Base-by-base conservation (phyloP, 331 rosid species). In the Rosa hybrid region DNA sequence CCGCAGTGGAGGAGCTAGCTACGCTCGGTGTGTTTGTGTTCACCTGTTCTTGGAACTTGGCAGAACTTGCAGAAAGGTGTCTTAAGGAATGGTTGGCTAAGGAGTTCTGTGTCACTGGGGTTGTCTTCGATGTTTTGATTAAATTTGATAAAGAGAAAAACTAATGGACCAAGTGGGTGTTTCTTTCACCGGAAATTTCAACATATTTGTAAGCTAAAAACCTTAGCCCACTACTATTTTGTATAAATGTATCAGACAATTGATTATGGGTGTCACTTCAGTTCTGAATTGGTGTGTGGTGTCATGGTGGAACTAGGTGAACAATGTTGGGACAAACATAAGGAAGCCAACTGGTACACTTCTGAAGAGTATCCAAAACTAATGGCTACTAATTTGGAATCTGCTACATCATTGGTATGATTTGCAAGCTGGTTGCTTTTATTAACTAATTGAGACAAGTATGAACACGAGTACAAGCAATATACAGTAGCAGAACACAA, bases 271-370 rank as follows among this genome's bases (percentile, higher is more conserved):
- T 75, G 27, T 38, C 20, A 6, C 39, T 56, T 12, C 38, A 75
- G 7, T 38, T 34, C 49, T 65, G 20, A 34, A 67, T 70, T 49
- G 54, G 17, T 17, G 8, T 56, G 12, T 20, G 21, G 9, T 54
- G 39, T 30, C 12, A 14, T 56, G 79, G 56, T 86, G 85, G 77
- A 23, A 76, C 71, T 84, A 92, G 98, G 91, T 91, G 53, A 95
- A 91, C 84, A 95, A 90, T 77, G 98, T 84, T 23, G 99, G 97
- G 83, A 90, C 96, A 63, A 95, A 90, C 86, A 65, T 86, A 68
- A 90, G 96, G 88, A 95, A 91, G 38, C 38, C 30, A 27, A 27
- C 30, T 27, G 30, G 30, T 27, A 27, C 30, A 27, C 30, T 27
- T 27, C 30, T 27, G 30, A 27, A 27, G 30, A 27, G 30, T 27